phyloP scores from a whole-genome alignment of 2,329 filamentous ascomycete genomes.

The Aspergillus intermedius region DNA sequence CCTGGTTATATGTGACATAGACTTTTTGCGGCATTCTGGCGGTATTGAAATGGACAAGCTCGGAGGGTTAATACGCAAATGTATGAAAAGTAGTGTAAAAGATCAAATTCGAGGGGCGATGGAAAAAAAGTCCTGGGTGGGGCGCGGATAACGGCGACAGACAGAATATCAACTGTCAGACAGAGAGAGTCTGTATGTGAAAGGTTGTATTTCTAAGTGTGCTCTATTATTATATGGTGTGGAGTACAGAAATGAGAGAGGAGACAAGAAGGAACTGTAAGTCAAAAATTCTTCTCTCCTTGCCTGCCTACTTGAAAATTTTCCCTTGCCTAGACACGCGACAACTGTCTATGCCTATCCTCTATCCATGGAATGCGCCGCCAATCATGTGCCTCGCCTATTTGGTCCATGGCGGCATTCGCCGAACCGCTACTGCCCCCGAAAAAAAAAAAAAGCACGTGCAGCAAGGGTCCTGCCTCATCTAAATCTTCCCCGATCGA shows the following conservation, averaged over 20 bases:
- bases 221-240: too few relatives aligned
- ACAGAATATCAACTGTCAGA: too few relatives aligned
- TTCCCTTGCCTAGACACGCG: not conserved
- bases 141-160: not conserved
- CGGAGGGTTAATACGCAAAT: not conserved
- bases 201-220: too few relatives aligned
- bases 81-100: not conserved
- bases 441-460: too few relatives aligned
- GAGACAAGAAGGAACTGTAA: too few relatives aligned
- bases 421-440: not conserved
- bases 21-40: slow-evolving; percentile 71
- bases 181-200: not conserved
- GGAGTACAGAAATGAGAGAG: too few relatives aligned
- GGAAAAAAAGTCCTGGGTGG: not conserved
- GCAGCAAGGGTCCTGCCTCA: too few relatives aligned
- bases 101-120: not conserved
- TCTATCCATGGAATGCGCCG: not conserved
- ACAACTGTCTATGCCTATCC: not conserved
- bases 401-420: not conserved
- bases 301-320: not conserved
- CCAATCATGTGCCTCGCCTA: not conserved
- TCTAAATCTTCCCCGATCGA: too few relatives aligned
- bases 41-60: not conserved
- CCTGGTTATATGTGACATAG: slow-evolving; percentile 90
- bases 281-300: not conserved